Percentiles rank a stretch among this genome's conserved stretches.
Conservation (phyloP, 1,284 basidiomycete genomes). For the Ganoderma boninense region DNA sequence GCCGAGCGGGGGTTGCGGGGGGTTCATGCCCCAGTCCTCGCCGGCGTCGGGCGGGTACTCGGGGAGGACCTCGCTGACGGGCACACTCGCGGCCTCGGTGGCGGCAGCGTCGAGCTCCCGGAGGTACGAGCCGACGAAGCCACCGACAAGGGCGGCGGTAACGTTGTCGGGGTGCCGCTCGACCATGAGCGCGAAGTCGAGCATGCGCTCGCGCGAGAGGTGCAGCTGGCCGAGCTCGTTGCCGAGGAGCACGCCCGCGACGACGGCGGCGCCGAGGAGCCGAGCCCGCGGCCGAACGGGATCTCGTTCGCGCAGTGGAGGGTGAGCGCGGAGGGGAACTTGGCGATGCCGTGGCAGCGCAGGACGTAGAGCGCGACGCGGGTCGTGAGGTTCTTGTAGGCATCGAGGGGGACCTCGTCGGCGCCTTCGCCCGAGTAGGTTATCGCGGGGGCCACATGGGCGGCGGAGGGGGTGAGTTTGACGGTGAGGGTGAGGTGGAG, state of each 20-base stretch:
- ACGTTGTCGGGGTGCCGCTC: constrained; percentile 99
- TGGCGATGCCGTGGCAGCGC: constrained; percentile 79
- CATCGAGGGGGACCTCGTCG: constrained; percentile 90
- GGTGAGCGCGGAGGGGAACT: constrained; percentile 78
- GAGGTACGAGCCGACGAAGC: constrained; percentile 98
- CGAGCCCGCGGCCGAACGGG: constrained; percentile 96
- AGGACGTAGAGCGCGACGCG: constrained; percentile 97
- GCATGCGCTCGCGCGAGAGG: constrained; percentile 76
- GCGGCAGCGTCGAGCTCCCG: constrained; percentile 87
- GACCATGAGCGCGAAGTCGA: constrained; percentile 99
- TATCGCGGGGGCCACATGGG: constrained; percentile 66
- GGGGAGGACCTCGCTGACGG: constrained; percentile 95
- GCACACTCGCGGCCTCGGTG: constrained; percentile 85
- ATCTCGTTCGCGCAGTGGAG: constrained; percentile 94
- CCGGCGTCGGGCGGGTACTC: constrained; percentile 96
- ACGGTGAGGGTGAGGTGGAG: constrained; percentile 86
- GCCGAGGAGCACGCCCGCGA: constrained; percentile 94
- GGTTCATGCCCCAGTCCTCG: constrained; percentile 89
- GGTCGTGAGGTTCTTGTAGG: constrained; percentile 98
- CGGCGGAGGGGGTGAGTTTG: constrained; percentile 47
- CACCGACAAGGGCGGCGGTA: constrained; percentile 95
- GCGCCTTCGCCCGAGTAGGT: constrained; percentile 91
- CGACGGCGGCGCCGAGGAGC: constrained; percentile 97
- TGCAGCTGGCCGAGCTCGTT: constrained; percentile 82
- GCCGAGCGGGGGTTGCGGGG: constrained; percentile 87